Evolutionary conservation across 495 filamentous ascomycete species (phyloP).

Genomic region (Aspergillus campestris): DNA sequence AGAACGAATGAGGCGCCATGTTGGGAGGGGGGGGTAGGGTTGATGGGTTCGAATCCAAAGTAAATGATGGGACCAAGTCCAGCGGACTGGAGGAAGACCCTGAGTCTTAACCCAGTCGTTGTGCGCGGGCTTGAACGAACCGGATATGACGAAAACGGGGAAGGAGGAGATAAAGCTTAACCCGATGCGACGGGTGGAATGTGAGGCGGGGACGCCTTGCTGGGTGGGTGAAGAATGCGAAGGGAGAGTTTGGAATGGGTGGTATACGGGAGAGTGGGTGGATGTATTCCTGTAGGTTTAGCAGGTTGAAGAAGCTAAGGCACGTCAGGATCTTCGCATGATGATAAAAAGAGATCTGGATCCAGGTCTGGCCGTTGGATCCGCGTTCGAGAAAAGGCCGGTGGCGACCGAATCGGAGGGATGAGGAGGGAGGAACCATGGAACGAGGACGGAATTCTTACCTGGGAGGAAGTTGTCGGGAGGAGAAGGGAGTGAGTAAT

Average conservation of each 20-base stretch:
- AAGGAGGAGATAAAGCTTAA: conserved; percentile 6
- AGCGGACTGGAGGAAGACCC: neutral
- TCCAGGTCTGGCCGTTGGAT: neutral
- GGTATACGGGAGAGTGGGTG: too few species aligned
- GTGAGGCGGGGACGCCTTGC: conserved; percentile 1
- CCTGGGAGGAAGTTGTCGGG: too few species aligned
- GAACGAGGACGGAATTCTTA: neutral
- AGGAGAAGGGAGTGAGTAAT: too few species aligned
- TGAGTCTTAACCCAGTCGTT: too few species aligned
- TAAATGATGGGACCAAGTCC: neutral
- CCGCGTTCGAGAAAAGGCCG: conserved; percentile 1
- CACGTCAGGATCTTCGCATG: too few species aligned
- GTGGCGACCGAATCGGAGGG: neutral
- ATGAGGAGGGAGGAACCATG: conserved; percentile 1
- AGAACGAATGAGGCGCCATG: conserved; percentile 26
- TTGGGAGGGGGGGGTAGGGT: neutral
- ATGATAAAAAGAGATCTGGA: neutral
- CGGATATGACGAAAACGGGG: conserved; percentile 9
- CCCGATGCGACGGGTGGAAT: conserved; percentile 7
- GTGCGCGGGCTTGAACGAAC: neutral
- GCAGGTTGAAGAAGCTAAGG: too few species aligned
- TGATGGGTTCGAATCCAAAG: too few species aligned
- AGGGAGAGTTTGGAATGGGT: neutral
- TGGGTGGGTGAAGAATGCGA: neutral
- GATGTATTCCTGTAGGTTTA: too few species aligned